Evolutionary conservation across 2,329 filamentous ascomycete genomes (phyloP), one percentile per base, ranked within the genome.

Genomic region (Torrubiellomyces zombiae): DNA sequence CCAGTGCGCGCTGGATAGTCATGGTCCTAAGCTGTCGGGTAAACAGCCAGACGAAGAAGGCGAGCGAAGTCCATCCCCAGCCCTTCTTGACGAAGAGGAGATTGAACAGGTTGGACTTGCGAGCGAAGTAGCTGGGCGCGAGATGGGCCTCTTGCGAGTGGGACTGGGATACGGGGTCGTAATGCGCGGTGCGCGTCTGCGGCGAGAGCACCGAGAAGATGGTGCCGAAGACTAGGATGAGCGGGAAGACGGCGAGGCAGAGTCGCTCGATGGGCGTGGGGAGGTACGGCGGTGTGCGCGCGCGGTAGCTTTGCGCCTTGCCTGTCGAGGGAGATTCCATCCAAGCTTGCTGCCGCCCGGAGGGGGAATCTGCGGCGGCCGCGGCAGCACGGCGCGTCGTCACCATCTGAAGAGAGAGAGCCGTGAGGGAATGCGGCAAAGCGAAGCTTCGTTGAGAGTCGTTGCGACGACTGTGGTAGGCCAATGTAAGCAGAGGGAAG

Each of bases 101-200:
- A 47, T 98, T 98, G 65, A 95, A 78, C 26, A 94, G 40, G 55
- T 98, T 98, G 48, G 72, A 66, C 54, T 98, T 98, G 39, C 76
- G 76, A 23, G 89, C 86, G 48, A 98, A 98, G 59, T 95, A 98
- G 45, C 66, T 75, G 3, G 79, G 79, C 25, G 75, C 67, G 4
- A 60, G 48, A 20, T 49, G 44, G n/a, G 47, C 43, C 47, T 57
- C 53, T 50, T 59, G 61, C 4, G 59, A 50, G 50, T 80, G 75
- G 9, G 75, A 65, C 43, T 83, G 77, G 14, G 63, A 50, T 20
- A 53, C 42, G 3, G 59, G 48, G 34, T 72, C 67, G 57, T 81
- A 82, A 4, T 67, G 60, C 2, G 67, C 60, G 23, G 57, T 55
- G 43, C 70, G 73, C 8, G 72, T 72, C 31, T 69, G 56, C 1